Percentiles rank a stretch among this genome's conserved stretches.
phyloP scores from a whole-genome alignment of 2,329 filamentous ascomycete species.

The Cytospora piceicola region DNA sequence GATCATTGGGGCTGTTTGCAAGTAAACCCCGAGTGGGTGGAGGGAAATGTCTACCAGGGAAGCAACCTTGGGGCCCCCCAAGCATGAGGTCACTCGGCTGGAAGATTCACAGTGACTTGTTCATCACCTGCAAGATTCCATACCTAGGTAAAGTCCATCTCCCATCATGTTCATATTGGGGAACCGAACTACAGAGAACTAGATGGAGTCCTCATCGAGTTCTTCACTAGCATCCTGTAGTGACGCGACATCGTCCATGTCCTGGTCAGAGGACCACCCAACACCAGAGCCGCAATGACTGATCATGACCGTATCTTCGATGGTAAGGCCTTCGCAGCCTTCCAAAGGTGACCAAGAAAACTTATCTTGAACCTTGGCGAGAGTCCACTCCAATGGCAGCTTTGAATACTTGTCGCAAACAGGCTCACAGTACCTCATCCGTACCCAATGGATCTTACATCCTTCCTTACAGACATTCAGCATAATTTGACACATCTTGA shows the following conservation, averaged over 20 bases:
- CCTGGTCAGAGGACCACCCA: conserved; percentile 14
- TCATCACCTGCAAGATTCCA: neutral
- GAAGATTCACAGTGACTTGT: neutral
- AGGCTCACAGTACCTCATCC: conserved; percentile 1
- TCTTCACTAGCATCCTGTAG: neutral
- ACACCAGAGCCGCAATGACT: conserved; percentile 6
- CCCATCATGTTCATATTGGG: no score
- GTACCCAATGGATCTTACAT: conserved; percentile 10
- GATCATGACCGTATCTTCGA: conserved; percentile 6
- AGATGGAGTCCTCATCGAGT: neutral
- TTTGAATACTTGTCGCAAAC: neutral
- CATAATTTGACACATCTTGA: conserved; percentile 14
- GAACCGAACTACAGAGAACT: no score
- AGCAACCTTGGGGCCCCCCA: no score
- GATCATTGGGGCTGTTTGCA: neutral
- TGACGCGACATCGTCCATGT: neutral
- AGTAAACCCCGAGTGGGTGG: neutral
- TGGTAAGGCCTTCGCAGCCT: conserved; percentile 3
- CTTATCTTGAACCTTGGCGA: neutral
- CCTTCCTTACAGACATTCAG: conserved; percentile 12
- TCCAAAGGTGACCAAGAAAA: conserved; percentile 17
- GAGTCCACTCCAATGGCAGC: neutral
- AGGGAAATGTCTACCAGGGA: neutral
- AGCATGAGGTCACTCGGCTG: neutral
- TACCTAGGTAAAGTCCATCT: neutral